These are phyloP conservation scores for Xylaria sp. DNA, from an alignment of 2,329 filamentous ascomycete species.

Conservation along the genomic window DNA sequence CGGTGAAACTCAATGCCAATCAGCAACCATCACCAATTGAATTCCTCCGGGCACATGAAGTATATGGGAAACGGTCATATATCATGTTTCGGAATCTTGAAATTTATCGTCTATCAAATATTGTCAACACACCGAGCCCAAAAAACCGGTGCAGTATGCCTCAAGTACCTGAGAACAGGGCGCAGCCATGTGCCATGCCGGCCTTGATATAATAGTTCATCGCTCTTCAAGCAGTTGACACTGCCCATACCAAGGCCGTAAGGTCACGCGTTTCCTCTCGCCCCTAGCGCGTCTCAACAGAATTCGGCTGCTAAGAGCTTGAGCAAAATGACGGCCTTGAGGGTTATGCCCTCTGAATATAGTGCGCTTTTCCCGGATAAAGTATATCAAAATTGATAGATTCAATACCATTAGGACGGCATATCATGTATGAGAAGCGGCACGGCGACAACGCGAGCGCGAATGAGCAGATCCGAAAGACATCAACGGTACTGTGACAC, in stretches of 20 bases:
- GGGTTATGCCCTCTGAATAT: no score
- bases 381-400: not conserved
- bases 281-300: no score
- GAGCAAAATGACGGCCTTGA: no score
- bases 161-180: no score
- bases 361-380: not conserved
- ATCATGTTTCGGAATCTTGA: not conserved
- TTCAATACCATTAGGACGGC: slow-evolving; percentile 42
- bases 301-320: no score
- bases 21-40: not conserved
- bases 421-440: slow-evolving; percentile 69
- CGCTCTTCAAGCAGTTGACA: no score
- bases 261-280: not conserved
- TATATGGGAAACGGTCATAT: not conserved
- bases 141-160: no score
- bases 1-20: not conserved
- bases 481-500: slow-evolving; percentile 60
- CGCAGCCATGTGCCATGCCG: no score
- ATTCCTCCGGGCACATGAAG: not conserved
- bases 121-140: no score
- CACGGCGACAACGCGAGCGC: slow-evolving; percentile 68
- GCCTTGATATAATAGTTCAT: no score
- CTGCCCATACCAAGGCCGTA: not conserved
- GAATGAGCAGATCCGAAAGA: slow-evolving; percentile 43
- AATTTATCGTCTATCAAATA: not conserved